Evolutionary conservation across 2,329 filamentous ascomycete species (phyloP), one percentile per base, ranked within the genome.

Genomic region (Aphanoascus verrucosus): DNA sequence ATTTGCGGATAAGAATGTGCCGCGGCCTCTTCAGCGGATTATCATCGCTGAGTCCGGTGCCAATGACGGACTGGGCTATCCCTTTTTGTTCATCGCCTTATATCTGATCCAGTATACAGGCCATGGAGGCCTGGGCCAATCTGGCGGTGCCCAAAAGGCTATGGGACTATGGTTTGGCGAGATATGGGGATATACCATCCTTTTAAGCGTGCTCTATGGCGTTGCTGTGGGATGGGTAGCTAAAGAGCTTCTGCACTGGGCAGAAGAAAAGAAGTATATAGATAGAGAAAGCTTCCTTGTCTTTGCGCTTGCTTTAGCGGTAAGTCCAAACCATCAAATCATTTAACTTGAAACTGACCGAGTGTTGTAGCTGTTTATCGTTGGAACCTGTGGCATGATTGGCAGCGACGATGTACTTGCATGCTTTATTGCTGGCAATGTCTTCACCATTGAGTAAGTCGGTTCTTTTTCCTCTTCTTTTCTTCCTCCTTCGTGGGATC

Each of bases 361-460:
- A 20, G 2, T 43, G 5, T 58, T 60, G 19, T 53, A 81, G 64
- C 77, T 95, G 5, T 95, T 95, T 64, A 86, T 94, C 51, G 78
- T 88, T 0, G 89, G 89, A 0, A 94, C 88, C 0, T 90, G 86
- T 57, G 89, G 89, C 1, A 78, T 95, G 75, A 79, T 94, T 47
- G 89, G 88, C 1, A 91, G 83, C 35, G 89, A 95, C 64, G 90
- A 96, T 63, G 85, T 95, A 0, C 76, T 96, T 5, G 89, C 90
- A 1, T 94, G 88, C 70, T 96, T 96, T 65, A 84, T 95, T 61
- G 90, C 90, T 1, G 90, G 90, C 1, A 95, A 94, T 63, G 81
- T 80, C 0, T 94, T 96, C 60, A 94, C 88, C 0, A 91, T 88
- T 82, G 89, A 94, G 77, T 78, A 69, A 61, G 74, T 64, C 8